Percentiles rank a stretch among this genome's conserved stretches.
These are phyloP conservation scores for Alternaria novae-zelandiae DNA, from an alignment of 2,329 filamentous ascomycete genomes.

Conservation along the genomic window DNA sequence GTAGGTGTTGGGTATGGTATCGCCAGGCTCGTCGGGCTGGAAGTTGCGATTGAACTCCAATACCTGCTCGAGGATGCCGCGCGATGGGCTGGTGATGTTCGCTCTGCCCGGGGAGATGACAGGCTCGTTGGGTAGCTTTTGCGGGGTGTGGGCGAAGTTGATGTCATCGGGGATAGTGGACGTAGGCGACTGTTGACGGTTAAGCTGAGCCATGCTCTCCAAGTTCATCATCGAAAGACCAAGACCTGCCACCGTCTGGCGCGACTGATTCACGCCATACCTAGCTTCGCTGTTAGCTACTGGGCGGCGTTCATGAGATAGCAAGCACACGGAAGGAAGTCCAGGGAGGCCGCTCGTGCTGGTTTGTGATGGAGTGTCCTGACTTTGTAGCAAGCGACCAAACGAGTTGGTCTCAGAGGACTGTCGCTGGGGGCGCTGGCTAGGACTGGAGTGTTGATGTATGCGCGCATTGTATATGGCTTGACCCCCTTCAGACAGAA, in stretches of 20 bases:
- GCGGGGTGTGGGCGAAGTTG: conserved; percentile 18
- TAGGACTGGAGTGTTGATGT: conserved; percentile 13
- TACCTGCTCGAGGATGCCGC: conserved; percentile 32
- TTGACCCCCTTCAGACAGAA: conserved; percentile 1
- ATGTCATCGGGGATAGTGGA: conserved; percentile 40
- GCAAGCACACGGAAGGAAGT: conserved; percentile 47
- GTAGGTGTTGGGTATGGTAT: conserved; percentile 46
- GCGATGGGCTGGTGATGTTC: conserved; percentile 22
- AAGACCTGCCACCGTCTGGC: conserved; percentile 35
- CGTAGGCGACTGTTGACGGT: conserved; percentile 38
- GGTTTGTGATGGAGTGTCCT: conserved; percentile 36
- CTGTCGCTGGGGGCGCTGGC: conserved; percentile 22
- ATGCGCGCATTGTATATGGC: conserved; percentile 10
- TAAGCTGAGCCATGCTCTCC: conserved; percentile 25
- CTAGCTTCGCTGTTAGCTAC: conserved; percentile 30
- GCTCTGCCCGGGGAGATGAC: conserved; percentile 22
- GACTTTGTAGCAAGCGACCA: conserved; percentile 26
- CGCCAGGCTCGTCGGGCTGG: conserved; percentile 40
- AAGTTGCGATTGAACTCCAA: conserved; percentile 41
- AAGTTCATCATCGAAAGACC: conserved; percentile 43
- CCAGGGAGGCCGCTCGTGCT: conserved; percentile 44
- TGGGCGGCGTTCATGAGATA: conserved; percentile 43
- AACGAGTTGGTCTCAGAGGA: conserved; percentile 26
- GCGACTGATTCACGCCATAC: conserved; percentile 28
- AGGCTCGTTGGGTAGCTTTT: conserved; percentile 24